Conservation (phyloP, 495 filamentous ascomycete species). For the Penicillium taxi region DNA sequence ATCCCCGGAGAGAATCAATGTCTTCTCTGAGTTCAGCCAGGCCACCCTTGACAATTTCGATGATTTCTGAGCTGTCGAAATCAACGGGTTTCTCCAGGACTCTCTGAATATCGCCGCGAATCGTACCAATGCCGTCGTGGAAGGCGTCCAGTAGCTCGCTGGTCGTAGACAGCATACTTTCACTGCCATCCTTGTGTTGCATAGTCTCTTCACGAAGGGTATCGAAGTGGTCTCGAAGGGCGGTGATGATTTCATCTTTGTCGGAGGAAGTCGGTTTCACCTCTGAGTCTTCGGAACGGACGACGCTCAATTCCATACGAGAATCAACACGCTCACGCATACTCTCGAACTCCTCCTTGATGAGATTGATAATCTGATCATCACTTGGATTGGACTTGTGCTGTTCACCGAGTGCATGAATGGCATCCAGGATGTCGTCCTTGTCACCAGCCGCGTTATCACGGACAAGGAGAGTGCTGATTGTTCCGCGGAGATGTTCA, state of each 20-base stretch:
- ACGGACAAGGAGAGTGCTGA: constrained; percentile 61
- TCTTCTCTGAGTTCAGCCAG: constrained; percentile 64
- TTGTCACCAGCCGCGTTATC: constrained; percentile 47
- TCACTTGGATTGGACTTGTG: constrained; percentile 12
- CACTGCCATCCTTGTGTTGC: constrained; percentile 44
- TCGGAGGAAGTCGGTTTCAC: constrained; percentile 12
- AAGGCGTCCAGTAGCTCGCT: constrained; percentile 74
- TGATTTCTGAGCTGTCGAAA: constrained; percentile 75
- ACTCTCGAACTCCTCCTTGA: constrained; percentile 69
- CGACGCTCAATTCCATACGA: constrained; percentile 37
- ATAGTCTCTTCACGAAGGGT: constrained; percentile 59
- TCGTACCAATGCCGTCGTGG: constrained; percentile 68
- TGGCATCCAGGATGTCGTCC: constrained; percentile 53
- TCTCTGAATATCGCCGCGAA: constrained; percentile 68
- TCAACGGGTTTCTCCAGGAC: constrained; percentile 70
- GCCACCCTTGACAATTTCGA: constrained; percentile 76
- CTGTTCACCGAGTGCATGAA: constrained; percentile 43
- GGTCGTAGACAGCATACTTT: constrained; percentile 52
- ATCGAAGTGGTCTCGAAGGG: constrained; percentile 62
- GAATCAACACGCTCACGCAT: constrained; percentile 51
- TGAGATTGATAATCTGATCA: constrained; percentile 34
- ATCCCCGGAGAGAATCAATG: constrained; percentile 63
- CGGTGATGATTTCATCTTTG: constrained; percentile 54
- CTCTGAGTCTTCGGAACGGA: constrained; percentile 30
- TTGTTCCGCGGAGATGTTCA: constrained; percentile 58